Conservation (phyloP, 208 protist genomes). For the Balamuthia mandrillaris region DNA sequence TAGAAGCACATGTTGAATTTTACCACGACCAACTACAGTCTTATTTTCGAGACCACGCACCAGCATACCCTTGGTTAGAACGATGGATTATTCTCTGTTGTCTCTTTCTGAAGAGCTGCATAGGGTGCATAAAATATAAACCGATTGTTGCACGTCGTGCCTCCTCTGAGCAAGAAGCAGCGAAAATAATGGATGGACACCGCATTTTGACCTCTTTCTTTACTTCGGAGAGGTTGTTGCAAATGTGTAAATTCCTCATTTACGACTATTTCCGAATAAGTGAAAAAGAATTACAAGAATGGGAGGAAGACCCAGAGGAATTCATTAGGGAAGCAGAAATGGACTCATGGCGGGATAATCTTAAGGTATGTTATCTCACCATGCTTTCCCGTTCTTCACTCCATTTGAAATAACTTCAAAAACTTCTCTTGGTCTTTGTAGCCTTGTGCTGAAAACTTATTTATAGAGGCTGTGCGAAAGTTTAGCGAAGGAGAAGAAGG, state of each 20-base stretch:
- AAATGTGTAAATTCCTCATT: conserved; percentile 11
- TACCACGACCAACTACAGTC: too few species aligned
- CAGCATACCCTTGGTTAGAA: too few species aligned
- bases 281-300: conserved; percentile 14
- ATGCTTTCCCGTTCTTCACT: not conserved
- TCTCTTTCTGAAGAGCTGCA: too few species aligned
- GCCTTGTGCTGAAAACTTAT: conserved; percentile 33
- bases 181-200: conserved; percentile 6
- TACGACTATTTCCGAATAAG: conserved; percentile 8
- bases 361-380: not conserved
- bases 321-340: conserved; percentile 25
- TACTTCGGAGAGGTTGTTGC: not conserved
- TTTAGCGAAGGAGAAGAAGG: not conserved
- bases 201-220: not conserved
- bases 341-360: conserved; percentile 30
- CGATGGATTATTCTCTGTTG: too few species aligned
- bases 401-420: not conserved
- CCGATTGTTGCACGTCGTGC: too few species aligned
- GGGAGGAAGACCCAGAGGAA: conserved; percentile 37
- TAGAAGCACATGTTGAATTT: too few species aligned
- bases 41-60: too few species aligned
- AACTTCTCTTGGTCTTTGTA: not conserved
- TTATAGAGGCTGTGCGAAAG: not conserved
- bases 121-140: too few species aligned
- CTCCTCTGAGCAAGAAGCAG: too few species aligned